A percentile compares a stretch with the other conserved stretches of the same genome.
phyloP scores from a whole-genome alignment of 768 basidiomycete genomes.

The Tubosaeta brunneosetosa region DNA sequence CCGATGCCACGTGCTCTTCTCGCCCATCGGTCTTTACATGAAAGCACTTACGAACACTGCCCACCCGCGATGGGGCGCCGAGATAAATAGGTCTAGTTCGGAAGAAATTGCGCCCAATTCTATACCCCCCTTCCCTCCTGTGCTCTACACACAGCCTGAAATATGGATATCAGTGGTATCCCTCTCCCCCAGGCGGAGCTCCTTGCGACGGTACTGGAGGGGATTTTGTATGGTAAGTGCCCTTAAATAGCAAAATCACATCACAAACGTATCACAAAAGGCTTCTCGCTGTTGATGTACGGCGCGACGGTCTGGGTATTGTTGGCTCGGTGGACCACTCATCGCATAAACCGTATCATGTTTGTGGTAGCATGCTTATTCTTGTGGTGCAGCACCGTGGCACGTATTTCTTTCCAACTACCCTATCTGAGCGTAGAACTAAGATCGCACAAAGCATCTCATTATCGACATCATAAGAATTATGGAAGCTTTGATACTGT shows the following conservation, averaged over 20 bases:
- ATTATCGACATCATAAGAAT: slow-evolving; percentile 14
- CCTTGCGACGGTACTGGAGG: slow-evolving; percentile 2
- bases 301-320: slow-evolving; percentile 23
- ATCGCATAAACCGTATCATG: slow-evolving; percentile 13
- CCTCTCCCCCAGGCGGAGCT: slow-evolving; percentile 5
- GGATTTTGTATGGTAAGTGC: slow-evolving; percentile 3
- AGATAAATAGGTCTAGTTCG: background rate
- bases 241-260: background rate
- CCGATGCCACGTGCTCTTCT: background rate
- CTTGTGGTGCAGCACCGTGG: slow-evolving; percentile 23
- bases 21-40: background rate
- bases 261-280: slow-evolving; percentile 5
- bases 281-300: slow-evolving; percentile 31
- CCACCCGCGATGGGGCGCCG: background rate
- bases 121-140: background rate
- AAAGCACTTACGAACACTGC: background rate
- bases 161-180: background rate
- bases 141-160: background rate
- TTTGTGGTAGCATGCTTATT: slow-evolving; percentile 18
- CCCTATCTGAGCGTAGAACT: background rate
- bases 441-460: slow-evolving; percentile 11
- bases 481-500: slow-evolving; percentile 18
- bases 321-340: background rate
- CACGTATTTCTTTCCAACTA: slow-evolving; percentile 1
- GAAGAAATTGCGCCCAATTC: background rate